Conservation (phyloP, 2,329 filamentous ascomycete species). For the Diaporthe batatas region DNA sequence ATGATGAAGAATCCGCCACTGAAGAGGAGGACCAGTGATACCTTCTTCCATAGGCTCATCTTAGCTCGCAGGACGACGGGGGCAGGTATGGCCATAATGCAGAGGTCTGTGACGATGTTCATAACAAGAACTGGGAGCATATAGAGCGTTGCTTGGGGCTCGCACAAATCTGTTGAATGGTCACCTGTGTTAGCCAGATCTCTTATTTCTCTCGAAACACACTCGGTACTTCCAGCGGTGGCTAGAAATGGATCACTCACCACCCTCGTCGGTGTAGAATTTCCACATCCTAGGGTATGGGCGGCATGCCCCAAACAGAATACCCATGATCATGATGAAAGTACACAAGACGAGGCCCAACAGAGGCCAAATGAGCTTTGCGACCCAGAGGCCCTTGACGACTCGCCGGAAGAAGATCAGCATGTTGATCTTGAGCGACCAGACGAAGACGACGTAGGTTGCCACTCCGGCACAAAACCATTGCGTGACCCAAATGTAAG, state of each 20-base stretch:
- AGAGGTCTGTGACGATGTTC: slow-evolving; percentile 52
- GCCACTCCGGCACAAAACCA: slow-evolving; percentile 53
- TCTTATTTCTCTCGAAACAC: background rate
- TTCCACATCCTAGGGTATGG: slow-evolving; percentile 53
- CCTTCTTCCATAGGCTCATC: slow-evolving; percentile 48
- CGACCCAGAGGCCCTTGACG: slow-evolving; percentile 52
- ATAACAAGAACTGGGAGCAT: slow-evolving; percentile 51
- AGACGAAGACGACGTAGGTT: slow-evolving; percentile 54
- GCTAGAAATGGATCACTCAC: slow-evolving; percentile 46
- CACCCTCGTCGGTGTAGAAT: slow-evolving; percentile 53
- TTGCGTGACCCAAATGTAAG: slow-evolving; percentile 52
- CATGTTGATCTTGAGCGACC: slow-evolving; percentile 58
- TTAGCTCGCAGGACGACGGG: slow-evolving; percentile 50
- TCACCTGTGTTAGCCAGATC: background rate
- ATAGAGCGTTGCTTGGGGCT: slow-evolving; percentile 50
- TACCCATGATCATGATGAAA: slow-evolving; percentile 47
- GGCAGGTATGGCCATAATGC: slow-evolving; percentile 53
- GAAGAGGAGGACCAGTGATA: slow-evolving; percentile 51
- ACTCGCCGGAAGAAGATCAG: slow-evolving; percentile 56
- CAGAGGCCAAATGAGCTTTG: slow-evolving; percentile 53
- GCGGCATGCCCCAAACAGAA: slow-evolving; percentile 49
- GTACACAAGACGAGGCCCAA: slow-evolving; percentile 50
- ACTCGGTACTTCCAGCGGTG: background rate
- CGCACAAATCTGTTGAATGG: slow-evolving; percentile 45
- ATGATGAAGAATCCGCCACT: slow-evolving; percentile 52